Evolutionary conservation across 2,329 filamentous ascomycete species (phyloP).

Genomic region (Aspergillus udagawae): DNA sequence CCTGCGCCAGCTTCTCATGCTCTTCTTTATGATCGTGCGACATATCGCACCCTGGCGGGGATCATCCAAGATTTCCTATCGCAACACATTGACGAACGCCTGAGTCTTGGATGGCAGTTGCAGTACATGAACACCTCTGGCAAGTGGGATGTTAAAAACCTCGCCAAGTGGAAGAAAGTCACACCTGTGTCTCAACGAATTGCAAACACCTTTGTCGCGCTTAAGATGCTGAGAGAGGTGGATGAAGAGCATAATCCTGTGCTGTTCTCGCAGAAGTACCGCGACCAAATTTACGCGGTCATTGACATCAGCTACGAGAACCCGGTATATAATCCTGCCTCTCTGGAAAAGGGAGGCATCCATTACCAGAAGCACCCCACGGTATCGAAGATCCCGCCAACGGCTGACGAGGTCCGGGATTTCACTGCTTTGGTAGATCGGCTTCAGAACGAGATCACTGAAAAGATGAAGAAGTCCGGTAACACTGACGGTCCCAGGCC

Average conservation of each 20-base stretch:
- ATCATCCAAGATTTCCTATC: slow-evolving; percentile 79
- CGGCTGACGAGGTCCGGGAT: slow-evolving; percentile 54
- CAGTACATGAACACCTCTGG: slow-evolving; percentile 82
- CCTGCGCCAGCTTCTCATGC: slow-evolving; percentile 77
- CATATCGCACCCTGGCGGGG: slow-evolving; percentile 71
- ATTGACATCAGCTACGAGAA: slow-evolving; percentile 89
- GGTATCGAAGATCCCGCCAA: slow-evolving; percentile 84
- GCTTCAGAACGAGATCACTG: slow-evolving; percentile 54
- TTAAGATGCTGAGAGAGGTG: slow-evolving; percentile 89
- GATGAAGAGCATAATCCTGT: slow-evolving; percentile 77
- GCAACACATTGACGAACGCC: slow-evolving; percentile 67
- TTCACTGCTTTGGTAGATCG: slow-evolving; percentile 59
- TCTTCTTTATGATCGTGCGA: slow-evolving; percentile 73
- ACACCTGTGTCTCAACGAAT: slow-evolving; percentile 74
- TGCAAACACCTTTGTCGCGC: slow-evolving; percentile 73
- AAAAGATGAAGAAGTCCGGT: slow-evolving; percentile 43
- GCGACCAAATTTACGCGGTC: slow-evolving; percentile 65
- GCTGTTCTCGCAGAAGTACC: slow-evolving; percentile 66
- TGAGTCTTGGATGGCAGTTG: slow-evolving; percentile 85
- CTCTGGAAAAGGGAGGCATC: slow-evolving; percentile 62
- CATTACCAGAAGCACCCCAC: slow-evolving; percentile 85
- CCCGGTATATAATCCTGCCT: slow-evolving; percentile 79
- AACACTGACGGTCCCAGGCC: slow-evolving; percentile 33
- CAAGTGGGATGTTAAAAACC: slow-evolving; percentile 98
- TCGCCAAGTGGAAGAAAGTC: slow-evolving; percentile 84